Evolutionary conservation across 108 stramenopile genomes (phyloP), one percentile per base, ranked within the genome.

Genomic region (Chaetoceros muelleri): DNA sequence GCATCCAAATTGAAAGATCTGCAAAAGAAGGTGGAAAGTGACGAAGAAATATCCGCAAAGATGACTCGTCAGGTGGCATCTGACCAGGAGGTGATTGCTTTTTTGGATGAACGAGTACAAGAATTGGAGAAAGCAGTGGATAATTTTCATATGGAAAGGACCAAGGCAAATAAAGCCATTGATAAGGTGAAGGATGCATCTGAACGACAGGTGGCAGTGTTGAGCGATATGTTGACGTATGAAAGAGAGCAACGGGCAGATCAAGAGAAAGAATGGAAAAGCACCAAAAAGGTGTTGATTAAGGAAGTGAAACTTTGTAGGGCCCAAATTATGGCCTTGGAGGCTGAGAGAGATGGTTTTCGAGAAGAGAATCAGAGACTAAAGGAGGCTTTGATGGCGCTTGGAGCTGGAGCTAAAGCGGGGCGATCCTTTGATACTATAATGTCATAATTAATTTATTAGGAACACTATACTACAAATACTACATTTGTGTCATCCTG

Each of bases 11-110:
- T 89, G 22, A 61, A 80, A 2, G 85, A 87, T 34, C 65, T 84
- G 20, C 87, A 93, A 66, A 48, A 53, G 40, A 57, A 63, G 5
- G 64, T 85, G 28, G 44, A 31, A 22, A 58, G 68, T 19, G 71
- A 60, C 22, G 63, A 71, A 46, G 84, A 89, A 24, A 63, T 76
- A 49, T 75, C 81, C 34, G 50, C 63, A 54, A 76, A 82, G 49
- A 59, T 76, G 19, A 72, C 71, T 44, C 76, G 81, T 47, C 83
- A 85, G 57, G 72, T 82, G 48, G 79, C 81, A 18, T 66, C 63
- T 46, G 92, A 93, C 63, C 87, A 89, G 55, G 92, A 93, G 59
- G 92, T 93, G 22, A 93, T 93, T 76, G 82, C 82, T 24, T 93
- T 85, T 61, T 68, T 93, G 45, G 92, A 93, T 66, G 77, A 72